A percentile compares a stretch with the other conserved stretches of the same genome.
phyloP scores from a whole-genome alignment of 345 rosid species.

The Pugionium cornutum region DNA sequence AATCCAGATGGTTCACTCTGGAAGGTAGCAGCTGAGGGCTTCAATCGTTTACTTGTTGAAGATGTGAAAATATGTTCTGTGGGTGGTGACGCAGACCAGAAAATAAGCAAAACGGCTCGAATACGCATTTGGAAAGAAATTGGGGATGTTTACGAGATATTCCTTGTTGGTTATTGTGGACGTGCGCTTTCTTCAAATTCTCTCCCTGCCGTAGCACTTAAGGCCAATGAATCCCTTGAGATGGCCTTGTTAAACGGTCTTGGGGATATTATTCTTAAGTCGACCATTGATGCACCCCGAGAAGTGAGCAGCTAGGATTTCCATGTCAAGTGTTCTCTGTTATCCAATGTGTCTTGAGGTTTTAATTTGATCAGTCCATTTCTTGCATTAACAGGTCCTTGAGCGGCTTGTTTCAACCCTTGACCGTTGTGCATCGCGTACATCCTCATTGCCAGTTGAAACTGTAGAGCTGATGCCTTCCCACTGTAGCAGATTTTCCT shows the following conservation, averaged over 20 bases:
- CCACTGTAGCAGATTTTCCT: slow-evolving; percentile 89
- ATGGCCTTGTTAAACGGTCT: slow-evolving; percentile 69
- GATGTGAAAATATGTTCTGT: slow-evolving; percentile 50
- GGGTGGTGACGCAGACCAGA: slow-evolving; percentile 50
- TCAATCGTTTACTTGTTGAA: slow-evolving; percentile 71
- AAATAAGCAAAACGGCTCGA: slow-evolving; percentile 63
- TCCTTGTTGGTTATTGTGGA: slow-evolving; percentile 92
- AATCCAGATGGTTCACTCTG: slow-evolving; percentile 91
- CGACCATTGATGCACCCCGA: slow-evolving; percentile 71
- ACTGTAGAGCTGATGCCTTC: slow-evolving; percentile 96
- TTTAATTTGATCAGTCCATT: background rate
- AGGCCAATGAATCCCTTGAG: slow-evolving; percentile 85
- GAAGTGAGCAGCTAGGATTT: slow-evolving; percentile 58
- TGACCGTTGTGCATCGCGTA: slow-evolving; percentile 97
- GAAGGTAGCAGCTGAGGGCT: slow-evolving; percentile 89
- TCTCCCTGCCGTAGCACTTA: slow-evolving; percentile 55
- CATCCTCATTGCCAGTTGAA: slow-evolving; percentile 87
- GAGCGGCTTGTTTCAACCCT: slow-evolving; percentile 77
- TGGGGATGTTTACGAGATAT: slow-evolving; percentile 92
- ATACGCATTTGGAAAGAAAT: slow-evolving; percentile 90
- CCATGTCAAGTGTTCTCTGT: slow-evolving; percentile 8
- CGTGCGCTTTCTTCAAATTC: slow-evolving; percentile 85
- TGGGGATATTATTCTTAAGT: slow-evolving; percentile 75
- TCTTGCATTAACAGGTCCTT: slow-evolving; percentile 56
- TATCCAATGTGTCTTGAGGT: slow-evolving; percentile 17